Conservation (phyloP, 306 rosid species). For the Corylus americana region DNA sequence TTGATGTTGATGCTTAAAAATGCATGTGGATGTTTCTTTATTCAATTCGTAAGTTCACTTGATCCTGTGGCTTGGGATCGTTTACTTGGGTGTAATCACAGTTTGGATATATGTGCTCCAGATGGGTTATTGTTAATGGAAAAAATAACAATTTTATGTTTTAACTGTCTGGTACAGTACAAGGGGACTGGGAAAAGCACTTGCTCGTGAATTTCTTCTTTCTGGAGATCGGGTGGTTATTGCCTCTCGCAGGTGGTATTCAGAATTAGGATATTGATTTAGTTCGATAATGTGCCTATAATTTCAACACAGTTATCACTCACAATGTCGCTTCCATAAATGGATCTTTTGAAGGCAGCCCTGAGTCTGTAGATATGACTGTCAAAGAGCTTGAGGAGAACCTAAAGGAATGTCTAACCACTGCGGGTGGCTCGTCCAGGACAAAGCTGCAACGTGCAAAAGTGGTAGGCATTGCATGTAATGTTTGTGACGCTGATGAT, state of each 20-base stretch:
- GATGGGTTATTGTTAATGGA: background rate
- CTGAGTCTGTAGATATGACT: slow-evolving; percentile 69
- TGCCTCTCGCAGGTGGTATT: slow-evolving; percentile 86
- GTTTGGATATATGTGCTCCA: background rate
- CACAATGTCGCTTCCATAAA: slow-evolving; percentile 20
- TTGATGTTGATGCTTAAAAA: background rate
- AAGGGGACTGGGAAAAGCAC: slow-evolving; percentile 93
- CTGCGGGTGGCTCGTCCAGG: slow-evolving; percentile 52
- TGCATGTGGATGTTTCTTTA: background rate
- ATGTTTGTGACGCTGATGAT: slow-evolving; percentile 76
- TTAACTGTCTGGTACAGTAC: slow-evolving; percentile 60
- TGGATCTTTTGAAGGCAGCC: slow-evolving; percentile 61
- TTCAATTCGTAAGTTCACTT: background rate
- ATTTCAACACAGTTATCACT: slow-evolving; percentile 21
- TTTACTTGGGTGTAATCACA: background rate
- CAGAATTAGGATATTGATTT: slow-evolving; percentile 20
- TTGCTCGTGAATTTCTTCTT: slow-evolving; percentile 93
- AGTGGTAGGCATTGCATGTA: slow-evolving; percentile 82
- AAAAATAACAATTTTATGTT: slow-evolving; percentile 1
- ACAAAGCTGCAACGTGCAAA: slow-evolving; percentile 63
- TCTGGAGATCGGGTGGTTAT: slow-evolving; percentile 84
- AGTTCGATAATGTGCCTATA: background rate
- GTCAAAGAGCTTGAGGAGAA: slow-evolving; percentile 84
- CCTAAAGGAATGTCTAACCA: slow-evolving; percentile 64
- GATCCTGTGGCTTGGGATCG: background rate